phyloP scores from a whole-genome alignment of 2,329 filamentous ascomycete genomes.

The Penicillium carneum region DNA sequence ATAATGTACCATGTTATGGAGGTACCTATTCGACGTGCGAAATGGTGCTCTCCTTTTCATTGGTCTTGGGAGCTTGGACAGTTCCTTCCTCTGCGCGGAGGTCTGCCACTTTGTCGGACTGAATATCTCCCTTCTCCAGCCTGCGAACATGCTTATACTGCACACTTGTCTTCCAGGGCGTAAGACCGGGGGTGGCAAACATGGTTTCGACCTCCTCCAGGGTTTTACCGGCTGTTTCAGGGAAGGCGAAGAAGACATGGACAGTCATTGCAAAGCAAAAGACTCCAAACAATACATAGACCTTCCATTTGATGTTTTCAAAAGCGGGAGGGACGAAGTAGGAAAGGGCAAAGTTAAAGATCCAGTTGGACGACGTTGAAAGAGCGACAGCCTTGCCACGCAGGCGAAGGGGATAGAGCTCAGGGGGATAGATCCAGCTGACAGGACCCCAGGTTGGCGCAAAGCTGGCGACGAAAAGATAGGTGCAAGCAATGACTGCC shows the following conservation, averaged over 20 bases:
- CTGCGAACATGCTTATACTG: slow-evolving; percentile 30
- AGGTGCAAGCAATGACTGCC: slow-evolving; percentile 74
- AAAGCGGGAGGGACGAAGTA: slow-evolving; percentile 66
- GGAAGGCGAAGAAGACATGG: slow-evolving; percentile 65
- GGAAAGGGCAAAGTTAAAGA: slow-evolving; percentile 64
- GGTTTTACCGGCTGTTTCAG: slow-evolving; percentile 64
- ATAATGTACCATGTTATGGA: not conserved
- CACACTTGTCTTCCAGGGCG: slow-evolving; percentile 31
- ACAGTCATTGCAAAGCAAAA: slow-evolving; percentile 73
- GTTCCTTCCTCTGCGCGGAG: slow-evolving; percentile 24
- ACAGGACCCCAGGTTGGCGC: slow-evolving; percentile 70
- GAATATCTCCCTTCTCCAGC: slow-evolving; percentile 27
- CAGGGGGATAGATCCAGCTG: slow-evolving; percentile 66
- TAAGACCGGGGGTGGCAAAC: slow-evolving; percentile 58
- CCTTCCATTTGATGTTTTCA: slow-evolving; percentile 63
- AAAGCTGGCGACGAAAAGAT: slow-evolving; percentile 74
- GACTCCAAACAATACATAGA: slow-evolving; percentile 76
- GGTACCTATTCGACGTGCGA: slow-evolving; percentile 15
- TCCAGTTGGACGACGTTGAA: slow-evolving; percentile 68
- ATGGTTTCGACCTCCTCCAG: slow-evolving; percentile 79
- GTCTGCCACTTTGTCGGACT: slow-evolving; percentile 25
- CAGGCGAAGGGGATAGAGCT: slow-evolving; percentile 68
- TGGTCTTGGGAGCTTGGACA: not conserved
- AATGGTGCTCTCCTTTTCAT: slow-evolving; percentile 19
- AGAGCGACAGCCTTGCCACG: slow-evolving; percentile 70